Evolutionary conservation across 108 stramenopile genomes (phyloP).

Genomic region (Aurantiochytrium sp.): DNA sequence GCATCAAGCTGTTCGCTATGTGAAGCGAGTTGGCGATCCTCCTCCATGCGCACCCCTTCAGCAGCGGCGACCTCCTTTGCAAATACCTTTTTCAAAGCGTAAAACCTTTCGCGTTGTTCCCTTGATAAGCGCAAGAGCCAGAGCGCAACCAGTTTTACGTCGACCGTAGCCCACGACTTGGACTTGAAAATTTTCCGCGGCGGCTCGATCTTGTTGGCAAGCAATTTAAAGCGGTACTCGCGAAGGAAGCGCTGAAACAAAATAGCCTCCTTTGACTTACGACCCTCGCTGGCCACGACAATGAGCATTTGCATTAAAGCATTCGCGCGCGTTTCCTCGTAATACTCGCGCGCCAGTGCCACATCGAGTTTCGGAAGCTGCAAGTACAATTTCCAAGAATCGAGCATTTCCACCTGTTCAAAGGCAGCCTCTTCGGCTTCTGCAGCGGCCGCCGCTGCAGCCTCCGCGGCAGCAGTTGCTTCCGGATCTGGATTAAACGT

Average conservation of each 20-base stretch:
- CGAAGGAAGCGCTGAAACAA: constrained; percentile 11
- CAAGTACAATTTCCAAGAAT: background rate
- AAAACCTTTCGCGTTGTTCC: constrained; percentile 8
- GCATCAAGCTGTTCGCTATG: background rate
- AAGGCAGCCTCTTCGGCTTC: background rate
- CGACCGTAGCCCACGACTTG: background rate
- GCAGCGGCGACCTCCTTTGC: background rate
- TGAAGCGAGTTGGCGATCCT: background rate
- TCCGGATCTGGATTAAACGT: background rate
- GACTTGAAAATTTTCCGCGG: background rate
- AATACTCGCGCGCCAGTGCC: background rate
- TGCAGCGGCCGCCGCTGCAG: background rate
- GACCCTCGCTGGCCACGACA: background rate
- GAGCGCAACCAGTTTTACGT: background rate
- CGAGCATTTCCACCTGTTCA: background rate
- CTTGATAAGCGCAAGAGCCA: background rate
- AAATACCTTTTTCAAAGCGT: background rate
- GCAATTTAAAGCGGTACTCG: background rate
- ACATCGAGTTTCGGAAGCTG: background rate
- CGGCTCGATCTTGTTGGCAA: background rate
- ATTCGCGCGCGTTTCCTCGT: background rate
- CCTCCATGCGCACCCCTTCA: background rate
- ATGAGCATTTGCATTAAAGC: background rate
- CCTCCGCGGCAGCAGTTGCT: background rate
- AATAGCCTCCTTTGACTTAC: background rate